Evolutionary conservation across 202 grass and related monocot genomes (phyloP), one percentile per base, ranked within the genome.

Genomic region (Sporobolus alterniflorus): DNA sequence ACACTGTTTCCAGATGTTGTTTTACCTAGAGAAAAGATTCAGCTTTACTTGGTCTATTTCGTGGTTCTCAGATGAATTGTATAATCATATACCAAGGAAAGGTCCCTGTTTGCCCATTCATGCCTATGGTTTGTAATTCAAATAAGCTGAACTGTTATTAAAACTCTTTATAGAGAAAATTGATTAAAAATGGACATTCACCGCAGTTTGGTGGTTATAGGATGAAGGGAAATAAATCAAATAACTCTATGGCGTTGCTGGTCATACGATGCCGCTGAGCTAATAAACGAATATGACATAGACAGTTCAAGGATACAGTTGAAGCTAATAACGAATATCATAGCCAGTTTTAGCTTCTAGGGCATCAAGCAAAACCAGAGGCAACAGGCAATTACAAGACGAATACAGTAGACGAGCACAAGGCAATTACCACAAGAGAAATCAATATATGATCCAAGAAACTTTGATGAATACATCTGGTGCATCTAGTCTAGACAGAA

Each of bases 401-500:
- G 26, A n/a, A 9, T 63, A 69, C 31, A 29, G 54, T 40, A 81
- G 30, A 44, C 14, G 76, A 74, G 67, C 50, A 71, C n/a, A 67
- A 71, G 48, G 64, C 25, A 32, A 87, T 31, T 18, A 50, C 62
- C 50, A 17, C 42, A 44, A 61, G 36, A 52, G n/a, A 29, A 61
- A 73, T 18, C 60, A 61, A 74, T 74, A 87, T 62, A 86, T 62
- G 73, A 69, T 74, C 21, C 67, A 39, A 42, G 25, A 71, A 78
- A 73, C 49, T 33, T 68, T 51, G 59, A 21, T 44, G 16, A 69
- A 69, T 69, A 80, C 34, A 49, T 20, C 63, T 55, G n/a, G n/a
- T n/a, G 10, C 64, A 15, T 26, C 77, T 74, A 41, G 32, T 66
- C 7, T 76, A 85, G 47, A 79, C 30, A 64, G 14, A 69, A 24